A percentile compares a stretch with the other conserved stretches of the same genome.
Evolutionary conservation across 2,329 filamentous ascomycete species (phyloP).

Genomic region (Fusarium sterilihyphosum): DNA sequence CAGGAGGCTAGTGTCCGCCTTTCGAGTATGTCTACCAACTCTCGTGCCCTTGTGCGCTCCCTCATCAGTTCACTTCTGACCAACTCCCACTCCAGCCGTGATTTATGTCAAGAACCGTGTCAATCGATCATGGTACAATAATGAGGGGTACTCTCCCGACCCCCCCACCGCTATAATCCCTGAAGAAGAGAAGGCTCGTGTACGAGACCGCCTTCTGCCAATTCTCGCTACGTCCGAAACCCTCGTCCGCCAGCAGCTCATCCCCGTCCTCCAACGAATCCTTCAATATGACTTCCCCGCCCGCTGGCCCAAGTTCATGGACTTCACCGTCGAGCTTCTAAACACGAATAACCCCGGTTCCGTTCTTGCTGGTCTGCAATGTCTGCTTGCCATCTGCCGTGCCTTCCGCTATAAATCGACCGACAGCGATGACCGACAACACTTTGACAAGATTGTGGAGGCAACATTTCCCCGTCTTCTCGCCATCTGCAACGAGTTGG

Average conservation of each 20-base stretch:
- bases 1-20: constrained; percentile 86
- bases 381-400: constrained; percentile 91
- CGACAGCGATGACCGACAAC: constrained; percentile 78
- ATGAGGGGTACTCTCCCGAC: constrained; percentile 78
- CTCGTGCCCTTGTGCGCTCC: constrained; percentile 29
- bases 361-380: constrained; percentile 93
- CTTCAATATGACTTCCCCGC: constrained; percentile 94
- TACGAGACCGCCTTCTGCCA: constrained; percentile 88
- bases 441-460: constrained; percentile 95
- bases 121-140: constrained; percentile 86
- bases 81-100: constrained; percentile 69
- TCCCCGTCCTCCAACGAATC: constrained; percentile 95
- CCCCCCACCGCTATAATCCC: constrained; percentile 70
- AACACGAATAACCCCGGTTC: constrained; percentile 86
- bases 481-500: constrained; percentile 85
- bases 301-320: constrained; percentile 93
- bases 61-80: constrained; percentile 29
- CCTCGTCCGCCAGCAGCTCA: constrained; percentile 88
- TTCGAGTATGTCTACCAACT: constrained; percentile 73
- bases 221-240: constrained; percentile 83
- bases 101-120: constrained; percentile 99
- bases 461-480: constrained; percentile 89
- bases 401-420: constrained; percentile 92
- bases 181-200: constrained; percentile 87
- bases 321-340: constrained; percentile 89